Evolutionary conservation across 2,329 filamentous ascomycete genomes (phyloP), one percentile per base, ranked within the genome.

Genomic region (Alternaria alternata): DNA sequence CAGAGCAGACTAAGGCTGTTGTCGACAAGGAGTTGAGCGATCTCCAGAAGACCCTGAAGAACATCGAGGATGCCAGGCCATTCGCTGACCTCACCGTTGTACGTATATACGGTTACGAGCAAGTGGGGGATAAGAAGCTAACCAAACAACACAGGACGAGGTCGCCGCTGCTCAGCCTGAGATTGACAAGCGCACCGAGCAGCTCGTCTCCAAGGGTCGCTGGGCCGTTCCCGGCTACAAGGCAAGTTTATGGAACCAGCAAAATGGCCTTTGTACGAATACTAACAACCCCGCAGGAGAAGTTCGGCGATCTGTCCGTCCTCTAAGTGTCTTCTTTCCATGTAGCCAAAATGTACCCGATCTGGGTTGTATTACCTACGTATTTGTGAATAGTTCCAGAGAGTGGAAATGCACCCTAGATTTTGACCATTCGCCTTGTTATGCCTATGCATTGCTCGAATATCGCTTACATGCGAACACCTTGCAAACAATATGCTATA

Each of bases 201-300:
- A 95, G 84, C 89, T 99, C 80, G 94, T 99, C 69, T 92, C 92
- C 82, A 97, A 96, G 90, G 94, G 94, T 81, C 92, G 93, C 89
- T 99, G 95, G 95, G 88, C 90, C 85, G 94, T 97, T 78, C 94
- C 95, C 67, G 95, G 95, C 80, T 99, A 99, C 91, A 97, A 97
- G 93, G 94, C 94, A 85, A 75, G 90, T 82, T 51, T 64, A 16
- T 34, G 26, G 26, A 12, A 11, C 26, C 26, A 16, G 20, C 47
- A 9, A 9, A 39, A 18, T 16, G 11, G 7, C 6, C 14, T 16
- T 9, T 18, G 24, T 41, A n/a, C 43, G n/a, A 5, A n/a, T 62
- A 62, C 85, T 91, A 80, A 90, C 79, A 57, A 66, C 63, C 70
- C 47, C 76, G 70, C 76, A 98, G 94, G 95, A 99, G 89, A 96